These are phyloP conservation scores for Coemansia aciculifera DNA, from an alignment of 192 early-diverging fungal species.

Conservation along the genomic window DNA sequence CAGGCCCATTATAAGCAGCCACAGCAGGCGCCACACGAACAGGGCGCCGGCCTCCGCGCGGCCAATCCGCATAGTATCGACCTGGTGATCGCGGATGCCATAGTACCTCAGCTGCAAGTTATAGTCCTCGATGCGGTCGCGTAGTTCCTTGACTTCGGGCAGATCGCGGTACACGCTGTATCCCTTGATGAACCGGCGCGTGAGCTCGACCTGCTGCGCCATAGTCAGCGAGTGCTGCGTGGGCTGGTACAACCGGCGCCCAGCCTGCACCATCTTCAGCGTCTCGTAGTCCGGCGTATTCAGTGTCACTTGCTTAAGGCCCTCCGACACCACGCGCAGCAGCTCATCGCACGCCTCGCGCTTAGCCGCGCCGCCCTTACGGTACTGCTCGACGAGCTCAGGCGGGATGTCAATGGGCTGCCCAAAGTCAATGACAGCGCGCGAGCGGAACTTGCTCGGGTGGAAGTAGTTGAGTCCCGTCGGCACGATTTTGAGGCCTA, in stretches of 20 bases:
- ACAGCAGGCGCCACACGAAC: slow-evolving; percentile 67
- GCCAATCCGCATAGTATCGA: slow-evolving; percentile 73
- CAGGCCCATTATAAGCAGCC: slow-evolving; percentile 72
- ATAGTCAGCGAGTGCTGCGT: slow-evolving; percentile 80
- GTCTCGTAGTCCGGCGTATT: slow-evolving; percentile 93
- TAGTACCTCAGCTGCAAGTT: slow-evolving; percentile 88
- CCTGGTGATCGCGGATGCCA: slow-evolving; percentile 96
- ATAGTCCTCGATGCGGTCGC: slow-evolving; percentile 76
- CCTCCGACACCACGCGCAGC: slow-evolving; percentile 76
- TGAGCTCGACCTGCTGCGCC: slow-evolving; percentile 85
- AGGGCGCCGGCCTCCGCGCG: slow-evolving; percentile 65
- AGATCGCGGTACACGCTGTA: slow-evolving; percentile 82
- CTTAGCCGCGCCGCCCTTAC: slow-evolving; percentile 77
- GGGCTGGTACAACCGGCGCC: slow-evolving; percentile 88
- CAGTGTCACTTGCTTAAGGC: slow-evolving; percentile 85
- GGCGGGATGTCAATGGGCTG: slow-evolving; percentile 77
- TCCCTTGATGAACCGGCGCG: slow-evolving; percentile 82
- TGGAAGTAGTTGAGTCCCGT: slow-evolving; percentile 95
- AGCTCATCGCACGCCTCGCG: slow-evolving; percentile 78
- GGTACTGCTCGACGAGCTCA: slow-evolving; percentile 83
- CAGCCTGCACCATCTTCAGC: slow-evolving; percentile 84
- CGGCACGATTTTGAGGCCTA: slow-evolving; percentile 94
- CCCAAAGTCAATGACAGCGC: slow-evolving; percentile 98
- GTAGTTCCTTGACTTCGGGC: slow-evolving; percentile 77
- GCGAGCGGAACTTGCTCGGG: slow-evolving; percentile 90